phyloP scores from a whole-genome alignment of 108 stramenopile genomes.

The Ochromonas danica region DNA sequence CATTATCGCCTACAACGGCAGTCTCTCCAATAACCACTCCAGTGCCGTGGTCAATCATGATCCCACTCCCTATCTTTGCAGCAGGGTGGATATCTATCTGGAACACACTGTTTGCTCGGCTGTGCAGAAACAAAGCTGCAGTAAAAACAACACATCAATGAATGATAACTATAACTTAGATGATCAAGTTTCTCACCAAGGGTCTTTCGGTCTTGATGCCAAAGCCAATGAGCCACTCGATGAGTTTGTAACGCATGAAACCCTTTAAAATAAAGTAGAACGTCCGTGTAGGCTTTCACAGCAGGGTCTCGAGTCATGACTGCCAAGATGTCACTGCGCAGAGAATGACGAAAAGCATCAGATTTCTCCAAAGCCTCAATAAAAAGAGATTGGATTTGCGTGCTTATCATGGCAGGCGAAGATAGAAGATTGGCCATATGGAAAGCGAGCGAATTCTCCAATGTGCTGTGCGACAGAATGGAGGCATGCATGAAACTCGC shows the following conservation, averaged over 20 bases:
- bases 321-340: background rate
- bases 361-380: constrained; percentile 59
- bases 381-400: constrained; percentile 68
- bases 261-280: constrained; percentile 75
- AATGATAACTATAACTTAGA: background rate
- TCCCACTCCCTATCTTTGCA: constrained; percentile 66
- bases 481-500: constrained; percentile 74
- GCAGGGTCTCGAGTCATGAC: constrained; percentile 46
- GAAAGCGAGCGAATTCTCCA: constrained; percentile 74
- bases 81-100: constrained; percentile 79
- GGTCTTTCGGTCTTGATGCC: constrained; percentile 58
- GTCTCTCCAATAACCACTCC: constrained; percentile 85
- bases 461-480: constrained; percentile 73
- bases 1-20: constrained; percentile 71
- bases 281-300: constrained; percentile 42
- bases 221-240: constrained; percentile 68
- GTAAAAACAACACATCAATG: background rate
- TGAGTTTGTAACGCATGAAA: constrained; percentile 80
- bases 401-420: constrained; percentile 65
- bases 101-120: constrained; percentile 42
- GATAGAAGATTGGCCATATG: constrained; percentile 73
- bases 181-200: no score
- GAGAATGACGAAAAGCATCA: constrained; percentile 54
- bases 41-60: constrained; percentile 77
- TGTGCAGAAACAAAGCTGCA: background rate